Conservation (phyloP, 164 flowering plant genomes). For the Aristolochia fimbriata region DNA sequence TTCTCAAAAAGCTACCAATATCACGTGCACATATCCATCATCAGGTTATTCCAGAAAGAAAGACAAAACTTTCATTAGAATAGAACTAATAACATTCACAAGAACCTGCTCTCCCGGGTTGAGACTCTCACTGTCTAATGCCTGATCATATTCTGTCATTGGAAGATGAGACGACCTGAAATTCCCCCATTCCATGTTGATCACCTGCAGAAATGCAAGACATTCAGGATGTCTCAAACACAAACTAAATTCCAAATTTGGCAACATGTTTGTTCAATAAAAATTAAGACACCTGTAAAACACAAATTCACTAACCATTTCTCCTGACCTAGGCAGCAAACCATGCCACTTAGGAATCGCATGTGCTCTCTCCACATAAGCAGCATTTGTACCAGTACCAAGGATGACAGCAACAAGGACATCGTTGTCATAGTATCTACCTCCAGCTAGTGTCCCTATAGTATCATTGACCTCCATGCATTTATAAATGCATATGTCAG, state of each 20-base stretch:
- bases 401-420: slow-evolving; percentile 85
- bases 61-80: slow-evolving; percentile 1
- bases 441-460: slow-evolving; percentile 93
- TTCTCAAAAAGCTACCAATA: slow-evolving; percentile 79
- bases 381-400: slow-evolving; percentile 99
- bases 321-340: slow-evolving; percentile 77
- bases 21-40: slow-evolving; percentile 1
- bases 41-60: neutral
- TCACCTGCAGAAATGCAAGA: slow-evolving; percentile 37
- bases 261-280: too few species aligned
- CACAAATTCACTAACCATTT: slow-evolving; percentile 50
- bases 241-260: too few species aligned
- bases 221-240: too few species aligned
- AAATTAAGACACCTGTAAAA: too few species aligned
- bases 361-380: slow-evolving; percentile 86
- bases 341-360: slow-evolving; percentile 99
- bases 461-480: slow-evolving; percentile 83
- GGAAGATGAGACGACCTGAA: slow-evolving; percentile 89
- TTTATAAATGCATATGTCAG: too few species aligned
- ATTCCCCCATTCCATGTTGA: slow-evolving; percentile 99
- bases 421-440: slow-evolving; percentile 56
- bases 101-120: slow-evolving; percentile 88
- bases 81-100: neutral
- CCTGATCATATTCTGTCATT: slow-evolving; percentile 70
- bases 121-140: slow-evolving; percentile 71